phyloP scores from a whole-genome alignment of 768 basidiomycete species.

The Xerocomus brunneocitrinus region DNA sequence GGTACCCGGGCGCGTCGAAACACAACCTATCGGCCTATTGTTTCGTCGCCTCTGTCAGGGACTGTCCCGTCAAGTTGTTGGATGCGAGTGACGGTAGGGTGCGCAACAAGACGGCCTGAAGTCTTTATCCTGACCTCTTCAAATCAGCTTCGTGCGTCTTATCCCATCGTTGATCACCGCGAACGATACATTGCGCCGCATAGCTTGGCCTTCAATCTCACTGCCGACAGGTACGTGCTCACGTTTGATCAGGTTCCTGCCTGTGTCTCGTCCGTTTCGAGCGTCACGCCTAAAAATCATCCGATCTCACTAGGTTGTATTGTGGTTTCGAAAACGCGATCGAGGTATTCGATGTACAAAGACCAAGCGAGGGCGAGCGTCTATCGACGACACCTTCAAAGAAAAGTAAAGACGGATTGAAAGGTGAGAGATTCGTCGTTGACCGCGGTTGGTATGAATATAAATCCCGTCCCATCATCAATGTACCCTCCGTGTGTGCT shows the following conservation, averaged over 20 bases:
- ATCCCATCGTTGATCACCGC: slow-evolving; percentile 88
- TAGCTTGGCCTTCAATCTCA: slow-evolving; percentile 70
- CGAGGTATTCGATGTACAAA: slow-evolving; percentile 74
- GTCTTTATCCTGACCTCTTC: neutral
- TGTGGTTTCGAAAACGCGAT: slow-evolving; percentile 86
- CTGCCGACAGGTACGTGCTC: slow-evolving; percentile 52
- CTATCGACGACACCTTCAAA: slow-evolving; percentile 66
- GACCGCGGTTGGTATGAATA: neutral
- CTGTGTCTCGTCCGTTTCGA: neutral
- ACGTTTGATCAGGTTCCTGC: no score
- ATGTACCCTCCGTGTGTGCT: neutral
- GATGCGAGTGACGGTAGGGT: slow-evolving; percentile 79
- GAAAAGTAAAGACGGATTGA: slow-evolving; percentile 81
- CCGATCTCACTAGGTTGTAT: slow-evolving; percentile 48
- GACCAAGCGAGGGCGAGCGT: slow-evolving; percentile 71
- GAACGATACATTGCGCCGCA: slow-evolving; percentile 89
- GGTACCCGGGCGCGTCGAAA: slow-evolving; percentile 77
- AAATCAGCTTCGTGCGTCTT: slow-evolving; percentile 82
- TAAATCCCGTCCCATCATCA: neutral
- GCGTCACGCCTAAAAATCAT: neutral
- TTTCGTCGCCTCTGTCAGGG: slow-evolving; percentile 78
- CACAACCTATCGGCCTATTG: slow-evolving; percentile 65
- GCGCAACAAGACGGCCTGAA: slow-evolving; percentile 13
- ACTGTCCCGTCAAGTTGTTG: slow-evolving; percentile 79
- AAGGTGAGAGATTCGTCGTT: slow-evolving; percentile 48